Evolutionary conservation across 129 eudicot genomes (phyloP).

Genomic region (Tagetes erecta): DNA sequence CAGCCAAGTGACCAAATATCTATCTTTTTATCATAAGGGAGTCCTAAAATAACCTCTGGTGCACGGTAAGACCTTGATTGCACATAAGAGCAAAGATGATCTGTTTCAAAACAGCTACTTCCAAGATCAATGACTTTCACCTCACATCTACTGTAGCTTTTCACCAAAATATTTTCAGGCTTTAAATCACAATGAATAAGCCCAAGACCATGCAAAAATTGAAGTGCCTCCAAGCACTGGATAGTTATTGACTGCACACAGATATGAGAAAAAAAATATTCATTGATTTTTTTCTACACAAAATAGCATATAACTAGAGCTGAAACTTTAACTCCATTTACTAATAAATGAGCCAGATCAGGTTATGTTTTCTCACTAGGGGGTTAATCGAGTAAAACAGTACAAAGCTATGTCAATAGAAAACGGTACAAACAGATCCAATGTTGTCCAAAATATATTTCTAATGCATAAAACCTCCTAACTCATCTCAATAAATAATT

Average conservation of each 20-base stretch:
- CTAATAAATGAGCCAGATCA: neutral
- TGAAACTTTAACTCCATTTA: neutral
- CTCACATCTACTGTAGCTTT: slow-evolving; percentile 95
- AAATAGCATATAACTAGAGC: neutral
- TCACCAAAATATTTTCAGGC: slow-evolving; percentile 91
- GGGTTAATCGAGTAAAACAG: neutral
- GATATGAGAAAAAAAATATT: neutral
- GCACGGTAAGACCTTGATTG: slow-evolving; percentile 95
- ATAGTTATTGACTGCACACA: slow-evolving; percentile 81
- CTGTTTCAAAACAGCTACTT: slow-evolving; percentile 91
- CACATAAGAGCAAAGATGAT: slow-evolving; percentile 91
- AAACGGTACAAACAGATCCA: neutral
- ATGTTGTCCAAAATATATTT: neutral
- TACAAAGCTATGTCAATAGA: neutral
- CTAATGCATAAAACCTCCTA: neutral
- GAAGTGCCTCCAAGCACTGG: slow-evolving; percentile 89
- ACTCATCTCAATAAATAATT: neutral
- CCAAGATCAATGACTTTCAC: slow-evolving; percentile 94
- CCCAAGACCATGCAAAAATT: slow-evolving; percentile 86
- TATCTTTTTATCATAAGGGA: slow-evolving; percentile 84
- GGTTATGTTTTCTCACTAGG: neutral
- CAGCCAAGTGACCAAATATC: slow-evolving; percentile 97
- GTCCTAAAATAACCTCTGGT: slow-evolving; percentile 88
- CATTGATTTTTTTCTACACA: neutral
- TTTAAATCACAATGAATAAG: slow-evolving; percentile 92